A percentile compares a stretch with the other conserved stretches of the same genome.
Evolutionary conservation across 148 eudicot species (phyloP).

Genomic region (Silene conica): DNA sequence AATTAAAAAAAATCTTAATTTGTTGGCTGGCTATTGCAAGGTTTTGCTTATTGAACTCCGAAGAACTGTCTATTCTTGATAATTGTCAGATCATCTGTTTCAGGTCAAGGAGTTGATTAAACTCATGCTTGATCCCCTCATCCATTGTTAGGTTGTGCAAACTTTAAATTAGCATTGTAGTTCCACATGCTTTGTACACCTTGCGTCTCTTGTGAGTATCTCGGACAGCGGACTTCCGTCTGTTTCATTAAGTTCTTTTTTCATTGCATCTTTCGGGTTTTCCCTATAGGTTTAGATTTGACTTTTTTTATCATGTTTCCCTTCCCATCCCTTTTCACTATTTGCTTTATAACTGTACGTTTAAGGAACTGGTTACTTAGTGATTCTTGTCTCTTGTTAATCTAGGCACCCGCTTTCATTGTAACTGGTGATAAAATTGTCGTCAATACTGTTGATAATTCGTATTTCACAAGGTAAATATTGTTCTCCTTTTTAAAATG

Average conservation of each 20-base stretch:
- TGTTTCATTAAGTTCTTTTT: background rate
- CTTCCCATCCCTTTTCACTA: too few relatives aligned
- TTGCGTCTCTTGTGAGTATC: conserved; percentile 1
- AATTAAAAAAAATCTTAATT: too few relatives aligned
- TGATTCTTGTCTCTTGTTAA: conserved; percentile 1
- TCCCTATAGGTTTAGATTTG: too few relatives aligned
- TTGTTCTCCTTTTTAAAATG: background rate
- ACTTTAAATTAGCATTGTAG: background rate
- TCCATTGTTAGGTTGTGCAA: background rate
- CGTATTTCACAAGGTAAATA: conserved; percentile 65
- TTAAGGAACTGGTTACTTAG: background rate
- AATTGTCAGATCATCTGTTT: background rate
- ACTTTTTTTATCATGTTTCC: too few relatives aligned
- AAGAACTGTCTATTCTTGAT: background rate
- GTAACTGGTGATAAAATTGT: conserved; percentile 57
- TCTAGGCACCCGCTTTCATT: conserved; percentile 74
- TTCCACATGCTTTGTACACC: background rate
- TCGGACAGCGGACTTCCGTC: background rate
- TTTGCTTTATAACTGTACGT: background rate
- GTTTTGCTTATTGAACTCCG: background rate
- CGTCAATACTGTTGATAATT: conserved; percentile 59
- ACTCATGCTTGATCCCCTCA: conserved; percentile 4
- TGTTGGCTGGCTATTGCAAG: background rate
- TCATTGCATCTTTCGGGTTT: too few relatives aligned
- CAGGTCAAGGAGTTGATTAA: background rate